Percentiles rank a stretch among this genome's conserved stretches.
These are phyloP conservation scores for Gnetum montanum DNA, from an alignment of 75 land plant genomes.

Conservation along the genomic window DNA sequence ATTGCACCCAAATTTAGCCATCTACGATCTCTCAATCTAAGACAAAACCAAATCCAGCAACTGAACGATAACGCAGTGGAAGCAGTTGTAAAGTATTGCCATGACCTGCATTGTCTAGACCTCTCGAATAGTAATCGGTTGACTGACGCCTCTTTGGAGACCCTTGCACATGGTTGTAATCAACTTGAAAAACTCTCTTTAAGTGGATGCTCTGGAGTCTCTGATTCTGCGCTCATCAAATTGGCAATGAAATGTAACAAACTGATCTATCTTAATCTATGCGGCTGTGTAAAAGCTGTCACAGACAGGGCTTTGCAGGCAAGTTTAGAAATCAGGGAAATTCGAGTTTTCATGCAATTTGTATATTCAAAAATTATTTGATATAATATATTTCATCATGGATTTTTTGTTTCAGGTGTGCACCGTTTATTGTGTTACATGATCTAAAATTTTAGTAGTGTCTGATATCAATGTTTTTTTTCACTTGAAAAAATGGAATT, in stretches of 20 bases:
- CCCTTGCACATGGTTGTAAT: constrained; percentile 74
- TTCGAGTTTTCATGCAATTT: not conserved
- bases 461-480: too few species aligned
- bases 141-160: constrained; percentile 61
- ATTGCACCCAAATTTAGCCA: constrained; percentile 67
- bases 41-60: constrained; percentile 59
- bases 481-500: too few species aligned
- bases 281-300: constrained; percentile 83
- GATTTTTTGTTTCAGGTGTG: too few species aligned
- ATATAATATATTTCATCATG: not conserved
- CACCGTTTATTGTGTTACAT: too few species aligned
- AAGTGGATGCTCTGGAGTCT: constrained; percentile 75
- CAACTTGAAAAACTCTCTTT: constrained; percentile 64
- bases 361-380: not conserved
- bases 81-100: constrained; percentile 60
- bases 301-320: constrained; percentile 78
- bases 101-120: constrained; percentile 70
- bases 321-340: too few species aligned
- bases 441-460: too few species aligned
- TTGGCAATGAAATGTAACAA: constrained; percentile 44
- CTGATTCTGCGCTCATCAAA: constrained; percentile 61
- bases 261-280: constrained; percentile 68
- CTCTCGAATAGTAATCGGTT: constrained; percentile 69
- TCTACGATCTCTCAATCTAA: constrained; percentile 50
- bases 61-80: constrained; percentile 71